Conservation (phyloP, 805 yeast species). For the Myxozyma monticola region DNA sequence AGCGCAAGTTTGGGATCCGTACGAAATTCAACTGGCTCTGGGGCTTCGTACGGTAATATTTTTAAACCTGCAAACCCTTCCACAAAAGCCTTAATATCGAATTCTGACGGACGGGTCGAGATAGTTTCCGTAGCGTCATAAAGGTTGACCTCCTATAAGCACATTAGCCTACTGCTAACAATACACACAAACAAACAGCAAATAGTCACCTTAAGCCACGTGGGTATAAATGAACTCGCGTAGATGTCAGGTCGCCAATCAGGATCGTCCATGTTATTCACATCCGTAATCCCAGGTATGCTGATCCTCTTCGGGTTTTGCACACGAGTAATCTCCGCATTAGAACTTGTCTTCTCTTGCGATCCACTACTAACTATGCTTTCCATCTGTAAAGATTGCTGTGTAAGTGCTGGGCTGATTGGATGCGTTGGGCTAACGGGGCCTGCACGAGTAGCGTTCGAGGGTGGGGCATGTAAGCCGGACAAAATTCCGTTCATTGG, state of each 20-base stretch:
- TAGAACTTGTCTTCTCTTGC: too few relatives aligned
- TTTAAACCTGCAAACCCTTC: constrained; percentile 14
- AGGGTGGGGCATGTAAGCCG: too few relatives aligned
- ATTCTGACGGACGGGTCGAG: constrained; percentile 17
- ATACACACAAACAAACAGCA: neutral
- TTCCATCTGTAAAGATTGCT: too few relatives aligned
- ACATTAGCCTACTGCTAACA: neutral
- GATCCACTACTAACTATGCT: too few relatives aligned
- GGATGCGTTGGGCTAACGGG: too few relatives aligned
- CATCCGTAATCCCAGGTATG: constrained; percentile 1
- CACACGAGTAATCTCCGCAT: too few relatives aligned
- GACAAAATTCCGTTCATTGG: too few relatives aligned
- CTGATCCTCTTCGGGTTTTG: neutral
- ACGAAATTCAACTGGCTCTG: constrained; percentile 5
- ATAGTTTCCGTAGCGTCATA: constrained; percentile 1
- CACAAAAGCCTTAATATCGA: constrained; percentile 12
- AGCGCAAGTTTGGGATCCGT: neutral
- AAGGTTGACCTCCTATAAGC: constrained; percentile 12
- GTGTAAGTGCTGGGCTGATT: too few relatives aligned
- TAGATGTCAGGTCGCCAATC: constrained; percentile 26
- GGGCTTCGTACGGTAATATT: constrained; percentile 1
- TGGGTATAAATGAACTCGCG: constrained; percentile 15
- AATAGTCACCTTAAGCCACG: constrained; percentile 21
- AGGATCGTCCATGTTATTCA: neutral
- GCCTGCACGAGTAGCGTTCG: too few relatives aligned